Conservation (phyloP, 257 asterid genomes). For the Cruciata laevipes region DNA sequence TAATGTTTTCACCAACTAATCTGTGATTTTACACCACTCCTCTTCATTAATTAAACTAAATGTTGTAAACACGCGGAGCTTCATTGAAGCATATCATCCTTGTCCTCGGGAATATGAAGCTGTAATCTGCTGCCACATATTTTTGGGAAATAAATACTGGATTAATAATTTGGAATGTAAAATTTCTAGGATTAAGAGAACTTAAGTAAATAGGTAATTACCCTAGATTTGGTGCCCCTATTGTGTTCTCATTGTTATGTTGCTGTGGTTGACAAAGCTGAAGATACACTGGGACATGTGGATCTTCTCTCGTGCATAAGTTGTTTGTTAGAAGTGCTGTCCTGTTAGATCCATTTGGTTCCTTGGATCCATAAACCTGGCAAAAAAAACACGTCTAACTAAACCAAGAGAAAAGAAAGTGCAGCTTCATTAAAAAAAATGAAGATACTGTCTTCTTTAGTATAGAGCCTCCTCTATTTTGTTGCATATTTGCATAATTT, state of each 20-base stretch:
- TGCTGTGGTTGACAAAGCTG: conserved; percentile 82
- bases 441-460: conserved; percentile 13
- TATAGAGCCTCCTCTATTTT: conserved; percentile 12
- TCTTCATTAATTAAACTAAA: conserved; percentile 15
- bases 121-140: conserved; percentile 18
- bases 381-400: conserved; percentile 4
- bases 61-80: conserved; percentile 16
- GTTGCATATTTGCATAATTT: conserved; percentile 11
- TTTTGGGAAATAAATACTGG: not conserved
- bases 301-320: conserved; percentile 41
- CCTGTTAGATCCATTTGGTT: conserved; percentile 35
- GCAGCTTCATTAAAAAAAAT: not conserved
- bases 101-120: conserved; percentile 12
- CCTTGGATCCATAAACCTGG: conserved; percentile 52
- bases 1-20: conserved; percentile 9
- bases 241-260: conserved; percentile 26
- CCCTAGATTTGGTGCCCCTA: conserved; percentile 40
- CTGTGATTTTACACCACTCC: conserved; percentile 13
- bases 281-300: conserved; percentile 48
- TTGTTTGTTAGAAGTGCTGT: conserved; percentile 28
- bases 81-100: conserved; percentile 10
- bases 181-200: not conserved
- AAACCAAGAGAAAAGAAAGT: conserved; percentile 6
- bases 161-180: not conserved
- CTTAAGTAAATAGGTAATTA: conserved; percentile 20